phyloP scores from a whole-genome alignment of 2,329 filamentous ascomycete species.

The Arthrobotrys sphaeroides region DNA sequence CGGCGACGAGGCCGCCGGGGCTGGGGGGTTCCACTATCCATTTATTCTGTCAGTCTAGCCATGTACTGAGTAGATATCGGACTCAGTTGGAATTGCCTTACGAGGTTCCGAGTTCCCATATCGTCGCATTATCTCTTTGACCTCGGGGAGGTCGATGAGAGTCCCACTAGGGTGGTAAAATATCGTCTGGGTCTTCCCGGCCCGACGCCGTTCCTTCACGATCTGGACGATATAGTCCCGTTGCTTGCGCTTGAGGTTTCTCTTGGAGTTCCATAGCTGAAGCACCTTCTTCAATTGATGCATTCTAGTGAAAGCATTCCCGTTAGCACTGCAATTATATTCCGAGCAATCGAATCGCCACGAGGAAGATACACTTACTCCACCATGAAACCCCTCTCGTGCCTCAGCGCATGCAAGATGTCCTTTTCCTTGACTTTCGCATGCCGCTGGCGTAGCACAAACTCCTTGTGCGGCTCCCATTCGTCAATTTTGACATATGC shows the following conservation, averaged over 20 bases:
- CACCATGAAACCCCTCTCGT: conserved; percentile 44
- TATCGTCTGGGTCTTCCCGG: conserved; percentile 33
- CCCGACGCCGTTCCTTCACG: conserved; percentile 32
- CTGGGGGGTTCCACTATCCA: conserved; percentile 24
- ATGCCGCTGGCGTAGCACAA: conserved; percentile 41
- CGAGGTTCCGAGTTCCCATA: conserved; percentile 45
- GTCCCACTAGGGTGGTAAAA: conserved; percentile 37
- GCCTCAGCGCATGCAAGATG: conserved; percentile 34
- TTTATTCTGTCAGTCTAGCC: background rate
- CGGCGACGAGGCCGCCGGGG: conserved; percentile 20
- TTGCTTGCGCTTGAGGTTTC: conserved; percentile 47
- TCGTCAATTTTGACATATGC: conserved; percentile 50
- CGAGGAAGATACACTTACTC: conserved; percentile 11
- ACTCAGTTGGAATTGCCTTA: background rate
- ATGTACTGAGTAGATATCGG: background rate
- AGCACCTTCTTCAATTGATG: conserved; percentile 52
- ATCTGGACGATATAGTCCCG: conserved; percentile 45
- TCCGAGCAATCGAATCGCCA: background rate
- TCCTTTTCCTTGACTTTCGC: conserved; percentile 47
- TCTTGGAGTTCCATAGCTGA: conserved; percentile 47
- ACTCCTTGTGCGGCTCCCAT: conserved; percentile 51
- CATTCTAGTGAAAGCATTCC: conserved; percentile 10
- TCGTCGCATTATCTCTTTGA: conserved; percentile 49
- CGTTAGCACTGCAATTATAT: background rate
- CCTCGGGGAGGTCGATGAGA: conserved; percentile 40